phyloP scores from a whole-genome alignment of 2,329 filamentous ascomycete species.

The Ophiocordyceps unilateralis region DNA sequence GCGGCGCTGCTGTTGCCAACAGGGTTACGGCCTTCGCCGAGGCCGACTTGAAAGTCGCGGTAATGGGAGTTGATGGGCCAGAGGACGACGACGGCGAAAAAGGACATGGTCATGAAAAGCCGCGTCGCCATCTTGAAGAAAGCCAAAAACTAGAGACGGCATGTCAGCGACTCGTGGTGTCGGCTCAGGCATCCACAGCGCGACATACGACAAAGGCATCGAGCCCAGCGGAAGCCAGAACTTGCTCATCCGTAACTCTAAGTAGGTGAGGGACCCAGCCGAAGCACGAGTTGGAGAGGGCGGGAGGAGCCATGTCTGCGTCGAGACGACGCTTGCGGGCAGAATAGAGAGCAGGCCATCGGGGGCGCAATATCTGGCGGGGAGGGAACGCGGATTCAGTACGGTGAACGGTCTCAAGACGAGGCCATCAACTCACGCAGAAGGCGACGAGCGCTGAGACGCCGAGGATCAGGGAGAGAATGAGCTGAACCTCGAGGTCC shows the following conservation, averaged over 20 bases:
- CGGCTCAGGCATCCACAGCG: not conserved
- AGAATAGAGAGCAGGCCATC: slow-evolving; percentile 83
- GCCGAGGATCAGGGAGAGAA: slow-evolving; percentile 55
- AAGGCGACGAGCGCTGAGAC: slow-evolving; percentile 57
- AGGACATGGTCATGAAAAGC: slow-evolving; percentile 60
- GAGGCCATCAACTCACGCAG: slow-evolving; percentile 37
- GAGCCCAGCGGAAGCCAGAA: slow-evolving; percentile 75
- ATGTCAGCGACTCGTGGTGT: slow-evolving; percentile 5
- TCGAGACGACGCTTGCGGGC: slow-evolving; percentile 66
- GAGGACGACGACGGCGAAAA: slow-evolving; percentile 68
- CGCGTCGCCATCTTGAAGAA: slow-evolving; percentile 95
- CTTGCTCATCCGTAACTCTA: slow-evolving; percentile 71
- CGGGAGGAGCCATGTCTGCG: slow-evolving; percentile 44
- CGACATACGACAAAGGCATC: slow-evolving; percentile 74
- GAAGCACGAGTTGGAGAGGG: slow-evolving; percentile 68
- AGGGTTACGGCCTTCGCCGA: not conserved
- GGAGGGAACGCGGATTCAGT: not conserved
- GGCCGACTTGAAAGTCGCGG: slow-evolving; percentile 3
- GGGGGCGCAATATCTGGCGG: slow-evolving; percentile 60
- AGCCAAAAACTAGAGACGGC: slow-evolving; percentile 45
- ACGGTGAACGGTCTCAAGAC: not conserved
- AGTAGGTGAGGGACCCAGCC: slow-evolving; percentile 87
- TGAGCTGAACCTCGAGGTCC: slow-evolving; percentile 46
- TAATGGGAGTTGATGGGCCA: slow-evolving; percentile 70
- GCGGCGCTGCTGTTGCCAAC: not conserved